These are phyloP conservation scores for Globisporangium splendens DNA, from an alignment of 352 stramenopile genomes.

Conservation along the genomic window DNA sequence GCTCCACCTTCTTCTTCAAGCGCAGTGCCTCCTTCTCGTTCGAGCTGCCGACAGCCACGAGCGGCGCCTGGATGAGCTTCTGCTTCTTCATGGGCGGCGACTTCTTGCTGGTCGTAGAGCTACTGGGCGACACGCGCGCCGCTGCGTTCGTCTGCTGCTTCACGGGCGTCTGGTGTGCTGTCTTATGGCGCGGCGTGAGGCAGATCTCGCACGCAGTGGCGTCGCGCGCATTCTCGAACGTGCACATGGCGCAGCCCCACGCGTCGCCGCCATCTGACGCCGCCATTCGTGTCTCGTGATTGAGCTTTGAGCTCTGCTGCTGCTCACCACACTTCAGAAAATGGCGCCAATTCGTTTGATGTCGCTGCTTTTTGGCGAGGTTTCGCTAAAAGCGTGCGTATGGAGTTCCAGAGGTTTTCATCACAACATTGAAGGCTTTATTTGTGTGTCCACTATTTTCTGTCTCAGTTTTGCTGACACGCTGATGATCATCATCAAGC, in stretches of 20 bases:
- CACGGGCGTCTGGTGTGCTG: not conserved
- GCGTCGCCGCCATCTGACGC: not conserved
- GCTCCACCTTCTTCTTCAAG: constrained; percentile 62
- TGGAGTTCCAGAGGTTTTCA: no score
- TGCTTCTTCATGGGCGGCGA: not conserved
- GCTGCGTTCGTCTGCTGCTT: not conserved
- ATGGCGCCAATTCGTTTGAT: no score
- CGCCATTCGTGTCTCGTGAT: constrained; percentile 1
- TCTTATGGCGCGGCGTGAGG: constrained; percentile 14
- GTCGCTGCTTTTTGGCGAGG: no score
- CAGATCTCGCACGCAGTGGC: constrained; percentile 61
- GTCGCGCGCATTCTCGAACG: constrained; percentile 55
- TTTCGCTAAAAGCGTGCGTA: no score
- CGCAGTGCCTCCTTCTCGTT: constrained; percentile 54
- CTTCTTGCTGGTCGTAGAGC: not conserved
- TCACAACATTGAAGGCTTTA: no score
- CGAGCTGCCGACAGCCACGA: constrained; percentile 60
- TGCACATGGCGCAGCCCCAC: constrained; percentile 74
- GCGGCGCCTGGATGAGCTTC: constrained; percentile 33
- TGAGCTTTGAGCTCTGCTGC: no score
- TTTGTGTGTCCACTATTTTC: no score
- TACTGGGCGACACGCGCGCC: constrained; percentile 4
- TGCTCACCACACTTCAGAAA: not conserved
- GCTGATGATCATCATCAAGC: no score
- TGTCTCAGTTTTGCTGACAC: no score